Evolutionary conservation across 2,329 filamentous ascomycete genomes (phyloP).

Genomic region (Aspergillus brunneoviolaceus): DNA sequence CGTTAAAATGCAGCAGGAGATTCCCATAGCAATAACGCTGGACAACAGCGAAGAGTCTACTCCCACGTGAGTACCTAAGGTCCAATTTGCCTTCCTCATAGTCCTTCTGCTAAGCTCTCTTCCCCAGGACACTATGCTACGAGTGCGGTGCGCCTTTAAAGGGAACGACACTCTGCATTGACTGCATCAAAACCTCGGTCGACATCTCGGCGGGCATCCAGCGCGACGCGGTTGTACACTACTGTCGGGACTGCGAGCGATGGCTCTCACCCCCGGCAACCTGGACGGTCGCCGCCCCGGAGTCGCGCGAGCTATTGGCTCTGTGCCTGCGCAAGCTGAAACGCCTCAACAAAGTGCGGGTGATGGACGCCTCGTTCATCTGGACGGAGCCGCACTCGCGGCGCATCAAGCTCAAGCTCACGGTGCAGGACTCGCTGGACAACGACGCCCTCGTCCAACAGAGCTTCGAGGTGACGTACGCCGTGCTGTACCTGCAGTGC

Average conservation of each 20-base stretch:
- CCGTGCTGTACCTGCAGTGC: conserved; percentile 10
- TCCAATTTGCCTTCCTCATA: no score
- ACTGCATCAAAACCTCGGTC: conserved; percentile 12
- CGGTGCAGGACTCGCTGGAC: conserved; percentile 12
- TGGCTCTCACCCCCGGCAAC: conserved; percentile 13
- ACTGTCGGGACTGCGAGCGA: conserved; percentile 15
- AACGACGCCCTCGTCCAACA: conserved; percentile 14
- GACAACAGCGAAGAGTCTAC: no score
- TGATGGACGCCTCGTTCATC: conserved; percentile 14
- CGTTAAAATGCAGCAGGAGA: no score
- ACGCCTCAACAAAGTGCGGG: conserved; percentile 13
- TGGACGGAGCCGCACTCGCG: conserved; percentile 17
- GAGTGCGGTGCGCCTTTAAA: conserved; percentile 15
- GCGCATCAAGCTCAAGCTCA: conserved; percentile 14
- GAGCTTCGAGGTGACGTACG: conserved; percentile 14
- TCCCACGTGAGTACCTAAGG: no score
- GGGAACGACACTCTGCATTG: conserved; percentile 12
- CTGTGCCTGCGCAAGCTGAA: conserved; percentile 13
- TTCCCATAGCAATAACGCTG: no score
- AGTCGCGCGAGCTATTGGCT: conserved; percentile 15
- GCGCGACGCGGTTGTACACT: conserved; percentile 12
- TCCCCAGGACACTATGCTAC: conserved; percentile 26
- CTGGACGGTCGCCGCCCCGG: conserved; percentile 10
- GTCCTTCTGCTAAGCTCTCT: no score
- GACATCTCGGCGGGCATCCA: conserved; percentile 16